A percentile compares a stretch with the other conserved stretches of the same genome.
Evolutionary conservation across 2,329 filamentous ascomycete genomes (phyloP).

Genomic region (Fusarium euwallaceae): DNA sequence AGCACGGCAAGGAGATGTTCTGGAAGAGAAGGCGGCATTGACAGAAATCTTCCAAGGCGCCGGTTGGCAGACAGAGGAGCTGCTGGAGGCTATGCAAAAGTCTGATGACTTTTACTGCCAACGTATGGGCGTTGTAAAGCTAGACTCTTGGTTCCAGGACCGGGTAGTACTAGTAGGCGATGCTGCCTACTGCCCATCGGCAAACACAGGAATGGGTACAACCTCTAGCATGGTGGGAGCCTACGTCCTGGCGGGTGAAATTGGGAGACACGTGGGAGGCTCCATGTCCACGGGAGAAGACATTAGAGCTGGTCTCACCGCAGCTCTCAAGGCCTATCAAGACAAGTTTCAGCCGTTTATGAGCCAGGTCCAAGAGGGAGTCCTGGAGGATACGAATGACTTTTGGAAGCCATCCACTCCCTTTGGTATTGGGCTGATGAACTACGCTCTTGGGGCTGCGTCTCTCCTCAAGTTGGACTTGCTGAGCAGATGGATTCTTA

Average conservation of each 20-base stretch:
- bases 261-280: slow-evolving; percentile 6
- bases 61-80: slow-evolving; percentile 57
- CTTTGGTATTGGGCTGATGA: background rate
- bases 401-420: slow-evolving; percentile 5
- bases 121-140: slow-evolving; percentile 59
- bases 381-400: background rate
- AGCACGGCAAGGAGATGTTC: slow-evolving; percentile 48
- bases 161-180: slow-evolving; percentile 68
- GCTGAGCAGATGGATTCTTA: slow-evolving; percentile 6
- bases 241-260: slow-evolving; percentile 70
- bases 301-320: background rate
- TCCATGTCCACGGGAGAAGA: slow-evolving; percentile 1
- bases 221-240: slow-evolving; percentile 62
- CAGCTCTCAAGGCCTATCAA: slow-evolving; percentile 9
- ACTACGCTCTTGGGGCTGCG: background rate
- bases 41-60: slow-evolving; percentile 56
- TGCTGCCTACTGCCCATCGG: slow-evolving; percentile 63
- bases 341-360: slow-evolving; percentile 16
- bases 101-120: slow-evolving; percentile 62
- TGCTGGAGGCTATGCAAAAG: slow-evolving; percentile 58
- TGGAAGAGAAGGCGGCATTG: slow-evolving; percentile 56
- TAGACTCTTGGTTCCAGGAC: slow-evolving; percentile 58
- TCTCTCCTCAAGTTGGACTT: slow-evolving; percentile 10
- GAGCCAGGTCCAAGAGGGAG: slow-evolving; percentile 14
- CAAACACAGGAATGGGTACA: slow-evolving; percentile 66